Conservation (phyloP, 306 rosid species). For the Malus sieversii region DNA sequence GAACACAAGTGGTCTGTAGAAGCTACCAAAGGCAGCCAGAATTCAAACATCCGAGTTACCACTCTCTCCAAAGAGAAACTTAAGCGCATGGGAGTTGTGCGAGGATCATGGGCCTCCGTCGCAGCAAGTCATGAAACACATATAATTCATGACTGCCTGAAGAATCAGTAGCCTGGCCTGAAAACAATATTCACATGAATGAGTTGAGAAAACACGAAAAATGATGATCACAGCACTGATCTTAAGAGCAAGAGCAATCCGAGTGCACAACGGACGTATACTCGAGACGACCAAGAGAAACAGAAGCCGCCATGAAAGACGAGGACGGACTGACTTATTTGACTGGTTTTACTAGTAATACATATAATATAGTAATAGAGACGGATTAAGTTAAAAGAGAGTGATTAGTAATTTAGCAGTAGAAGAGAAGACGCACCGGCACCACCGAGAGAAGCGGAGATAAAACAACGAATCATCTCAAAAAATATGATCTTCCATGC, state of each 20-base stretch:
- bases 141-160: slow-evolving; percentile 32
- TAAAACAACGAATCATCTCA: slow-evolving; percentile 44
- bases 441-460: slow-evolving; percentile 45
- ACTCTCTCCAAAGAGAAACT: slow-evolving; percentile 25
- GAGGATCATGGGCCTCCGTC: slow-evolving; percentile 41
- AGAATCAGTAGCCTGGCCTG: slow-evolving; percentile 39
- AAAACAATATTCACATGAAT: slow-evolving; percentile 18
- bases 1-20: slow-evolving; percentile 14
- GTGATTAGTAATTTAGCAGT: neutral
- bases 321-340: too few species aligned
- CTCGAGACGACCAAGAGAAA: slow-evolving; percentile 17
- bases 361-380: neutral
- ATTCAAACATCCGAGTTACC: slow-evolving; percentile 32
- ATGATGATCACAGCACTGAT: slow-evolving; percentile 17
- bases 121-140: slow-evolving; percentile 35
- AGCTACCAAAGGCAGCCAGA: slow-evolving; percentile 46
- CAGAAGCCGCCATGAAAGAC: too few species aligned
- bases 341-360: neutral
- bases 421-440: slow-evolving; percentile 8
- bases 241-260: slow-evolving; percentile 11
- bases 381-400: neutral
- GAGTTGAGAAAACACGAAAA: neutral
- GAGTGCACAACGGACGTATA: neutral
- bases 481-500: slow-evolving; percentile 25
- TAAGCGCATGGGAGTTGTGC: slow-evolving; percentile 30